Percentiles rank a stretch among this genome's conserved stretches.
phyloP scores from a whole-genome alignment of 148 eudicot species.

The Camellia sinensis region DNA sequence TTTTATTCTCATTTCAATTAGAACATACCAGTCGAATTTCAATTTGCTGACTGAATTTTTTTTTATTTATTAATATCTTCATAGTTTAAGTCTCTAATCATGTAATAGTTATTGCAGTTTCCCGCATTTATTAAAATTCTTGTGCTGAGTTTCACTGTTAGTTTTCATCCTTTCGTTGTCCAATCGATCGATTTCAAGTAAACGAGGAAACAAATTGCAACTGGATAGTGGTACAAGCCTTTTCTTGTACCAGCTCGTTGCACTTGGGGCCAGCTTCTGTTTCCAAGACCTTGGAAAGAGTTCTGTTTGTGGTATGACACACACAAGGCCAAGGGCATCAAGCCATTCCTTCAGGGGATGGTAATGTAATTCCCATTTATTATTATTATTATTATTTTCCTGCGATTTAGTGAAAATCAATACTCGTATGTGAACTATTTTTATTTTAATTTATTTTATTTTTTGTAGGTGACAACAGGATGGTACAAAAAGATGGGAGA shows the following conservation, averaged over 20 bases:
- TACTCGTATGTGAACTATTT: background rate
- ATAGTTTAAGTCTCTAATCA: background rate
- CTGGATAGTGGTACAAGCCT: constrained; percentile 58
- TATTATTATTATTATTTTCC: background rate
- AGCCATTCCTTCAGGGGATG: constrained; percentile 91
- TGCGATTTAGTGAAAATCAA: background rate
- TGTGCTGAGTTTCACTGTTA: background rate
- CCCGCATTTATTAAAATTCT: background rate
- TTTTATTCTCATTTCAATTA: background rate
- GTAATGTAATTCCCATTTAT: constrained; percentile 34
- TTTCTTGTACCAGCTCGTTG: constrained; percentile 93
- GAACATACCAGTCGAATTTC: background rate
- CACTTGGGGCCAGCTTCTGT: constrained; percentile 99
- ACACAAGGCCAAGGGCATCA: constrained; percentile 77
- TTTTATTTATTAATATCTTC: background rate
- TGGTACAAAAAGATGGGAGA: constrained; percentile 98
- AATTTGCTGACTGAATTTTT: background rate
- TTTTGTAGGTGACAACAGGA: constrained; percentile 78
- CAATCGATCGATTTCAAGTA: constrained; percentile 44
- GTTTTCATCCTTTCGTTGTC: constrained; percentile 6
- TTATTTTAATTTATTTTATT: constrained; percentile 15
- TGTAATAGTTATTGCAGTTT: background rate
- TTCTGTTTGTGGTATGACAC: constrained; percentile 91
- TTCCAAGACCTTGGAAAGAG: constrained; percentile 98
- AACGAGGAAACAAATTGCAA: constrained; percentile 88